A percentile compares a stretch with the other conserved stretches of the same genome.
Evolutionary conservation across 352 stramenopile species (phyloP).

Genomic region (Phytophthora crassamura): DNA sequence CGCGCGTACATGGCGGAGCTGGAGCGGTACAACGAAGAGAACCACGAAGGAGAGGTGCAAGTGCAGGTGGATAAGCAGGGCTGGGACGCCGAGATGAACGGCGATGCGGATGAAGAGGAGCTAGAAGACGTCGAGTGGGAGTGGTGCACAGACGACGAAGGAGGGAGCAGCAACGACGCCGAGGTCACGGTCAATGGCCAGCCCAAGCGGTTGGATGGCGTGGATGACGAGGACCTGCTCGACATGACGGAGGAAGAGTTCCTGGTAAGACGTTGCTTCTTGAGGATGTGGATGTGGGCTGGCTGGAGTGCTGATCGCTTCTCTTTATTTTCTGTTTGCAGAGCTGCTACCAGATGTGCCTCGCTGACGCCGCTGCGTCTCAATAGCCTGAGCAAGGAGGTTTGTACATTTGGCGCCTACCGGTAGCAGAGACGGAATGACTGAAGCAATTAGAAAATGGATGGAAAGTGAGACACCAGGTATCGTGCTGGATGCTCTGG

Average conservation of each 20-base stretch:
- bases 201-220: conserved; percentile 61
- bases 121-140: conserved; percentile 89
- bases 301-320: background rate
- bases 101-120: conserved; percentile 77
- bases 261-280: conserved; percentile 51
- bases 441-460: conserved; percentile 28
- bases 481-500: background rate
- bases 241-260: conserved; percentile 89
- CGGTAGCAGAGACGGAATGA: conserved; percentile 7
- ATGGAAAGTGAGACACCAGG: conserved; percentile 25
- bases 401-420: conserved; percentile 30
- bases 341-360: conserved; percentile 79
- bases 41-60: conserved; percentile 77
- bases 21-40: conserved; percentile 88
- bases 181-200: conserved; percentile 78
- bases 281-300: background rate
- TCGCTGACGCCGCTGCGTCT: conserved; percentile 33
- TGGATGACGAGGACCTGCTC: conserved; percentile 84
- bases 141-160: conserved; percentile 72
- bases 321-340: conserved; percentile 24
- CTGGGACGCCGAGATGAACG: conserved; percentile 88
- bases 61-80: conserved; percentile 83
- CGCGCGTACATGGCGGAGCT: conserved; percentile 84
- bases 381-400: conserved; percentile 18
- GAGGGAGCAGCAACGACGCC: conserved; percentile 44